phyloP scores from a whole-genome alignment of 2,329 filamentous ascomycete species.

The Ophidiomyces ophidiicola region DNA sequence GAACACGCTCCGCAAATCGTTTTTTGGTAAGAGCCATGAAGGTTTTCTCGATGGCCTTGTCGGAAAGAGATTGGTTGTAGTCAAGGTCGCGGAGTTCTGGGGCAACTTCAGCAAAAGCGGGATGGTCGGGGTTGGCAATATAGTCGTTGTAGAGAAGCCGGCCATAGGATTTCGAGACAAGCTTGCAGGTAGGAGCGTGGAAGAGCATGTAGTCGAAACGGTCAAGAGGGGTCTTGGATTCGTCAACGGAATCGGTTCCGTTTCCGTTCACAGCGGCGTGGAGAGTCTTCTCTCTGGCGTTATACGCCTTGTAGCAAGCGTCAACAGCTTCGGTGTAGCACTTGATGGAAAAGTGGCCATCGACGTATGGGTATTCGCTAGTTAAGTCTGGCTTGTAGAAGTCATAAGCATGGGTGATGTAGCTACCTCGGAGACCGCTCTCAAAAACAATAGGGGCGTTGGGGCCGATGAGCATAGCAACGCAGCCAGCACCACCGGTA shows the following conservation, averaged over 20 bases:
- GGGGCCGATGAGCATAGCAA: constrained; percentile 63
- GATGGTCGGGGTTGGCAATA: constrained; percentile 54
- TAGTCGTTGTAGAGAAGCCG: constrained; percentile 80
- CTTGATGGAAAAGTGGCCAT: constrained; percentile 64
- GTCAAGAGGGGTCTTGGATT: constrained; percentile 54
- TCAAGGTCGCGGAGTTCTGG: constrained; percentile 65
- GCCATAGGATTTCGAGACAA: constrained; percentile 73
- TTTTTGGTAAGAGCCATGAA: constrained; percentile 79
- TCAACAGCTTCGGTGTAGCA: constrained; percentile 68
- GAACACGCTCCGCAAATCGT: constrained; percentile 65
- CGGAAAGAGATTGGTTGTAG: constrained; percentile 64
- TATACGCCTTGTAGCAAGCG: constrained; percentile 67
- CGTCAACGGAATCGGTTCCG: constrained; percentile 25
- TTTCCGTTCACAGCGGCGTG: constrained; percentile 37
- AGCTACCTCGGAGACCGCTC: constrained; percentile 61
- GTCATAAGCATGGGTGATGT: constrained; percentile 73
- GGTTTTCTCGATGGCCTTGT: constrained; percentile 75
- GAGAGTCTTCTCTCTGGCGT: constrained; percentile 55
- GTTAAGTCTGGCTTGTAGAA: constrained; percentile 77
- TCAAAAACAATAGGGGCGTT: constrained; percentile 60
- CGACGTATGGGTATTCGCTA: constrained; percentile 69
- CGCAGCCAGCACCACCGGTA: constrained; percentile 61
- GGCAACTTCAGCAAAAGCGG: constrained; percentile 61
- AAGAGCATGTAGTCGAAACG: constrained; percentile 75
- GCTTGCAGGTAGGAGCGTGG: constrained; percentile 78